Evolutionary conservation across 2,329 filamentous ascomycete species (phyloP).

Genomic region (Sordariomycetes sp.): DNA sequence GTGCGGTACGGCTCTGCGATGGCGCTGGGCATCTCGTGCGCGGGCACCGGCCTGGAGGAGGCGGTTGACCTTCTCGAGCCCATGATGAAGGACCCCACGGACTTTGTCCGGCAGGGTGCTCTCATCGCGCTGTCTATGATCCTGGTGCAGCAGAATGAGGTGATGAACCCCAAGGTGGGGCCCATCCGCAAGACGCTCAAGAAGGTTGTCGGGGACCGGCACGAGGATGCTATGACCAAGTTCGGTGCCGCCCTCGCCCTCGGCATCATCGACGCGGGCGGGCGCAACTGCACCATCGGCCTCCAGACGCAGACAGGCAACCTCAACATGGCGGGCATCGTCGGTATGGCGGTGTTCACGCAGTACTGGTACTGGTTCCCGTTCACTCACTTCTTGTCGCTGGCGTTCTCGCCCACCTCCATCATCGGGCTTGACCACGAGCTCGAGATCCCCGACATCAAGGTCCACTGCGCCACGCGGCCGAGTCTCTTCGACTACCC

Average conservation of each 20-base stretch:
- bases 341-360: conserved; percentile 95
- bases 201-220: conserved; percentile 87
- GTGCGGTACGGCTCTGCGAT: conserved; percentile 96
- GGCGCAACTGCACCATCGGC: conserved; percentile 95
- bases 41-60: conserved; percentile 88
- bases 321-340: conserved; percentile 95
- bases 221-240: conserved; percentile 99
- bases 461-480: conserved; percentile 88
- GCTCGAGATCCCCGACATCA: conserved; percentile 84
- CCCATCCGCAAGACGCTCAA: conserved; percentile 84
- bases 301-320: conserved; percentile 97
- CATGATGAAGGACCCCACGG: conserved; percentile 98
- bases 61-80: conserved; percentile 94
- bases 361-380: conserved; percentile 99
- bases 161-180: conserved; percentile 93
- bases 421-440: conserved; percentile 92
- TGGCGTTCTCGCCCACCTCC: conserved; percentile 93
- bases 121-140: conserved; percentile 95
- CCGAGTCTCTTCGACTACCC: conserved; percentile 97
- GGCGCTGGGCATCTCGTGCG: conserved; percentile 96
- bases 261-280: conserved; percentile 95
- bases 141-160: conserved; percentile 97
- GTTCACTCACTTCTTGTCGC: conserved; percentile 89
- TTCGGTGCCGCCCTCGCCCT: conserved; percentile 90
- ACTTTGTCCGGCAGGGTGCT: conserved; percentile 95